Evolutionary conservation across 192 early-diverging fungal genomes (phyloP).

Genomic region (Martensiomyces pterosporus): DNA sequence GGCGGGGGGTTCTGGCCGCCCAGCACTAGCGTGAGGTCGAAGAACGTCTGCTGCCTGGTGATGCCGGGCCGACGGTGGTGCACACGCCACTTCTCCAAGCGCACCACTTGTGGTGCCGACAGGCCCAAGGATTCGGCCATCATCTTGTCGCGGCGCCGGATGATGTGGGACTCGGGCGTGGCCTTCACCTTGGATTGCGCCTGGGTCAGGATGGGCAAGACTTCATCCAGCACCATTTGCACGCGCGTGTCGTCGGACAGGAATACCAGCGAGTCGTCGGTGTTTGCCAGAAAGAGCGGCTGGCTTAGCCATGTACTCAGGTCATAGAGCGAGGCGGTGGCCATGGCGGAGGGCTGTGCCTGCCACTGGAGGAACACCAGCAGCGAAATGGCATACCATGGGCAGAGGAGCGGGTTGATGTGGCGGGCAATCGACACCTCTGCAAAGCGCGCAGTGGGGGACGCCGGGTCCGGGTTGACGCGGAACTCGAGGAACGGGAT

Average conservation of each 20-base stretch:
- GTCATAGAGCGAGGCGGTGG: constrained; percentile 34
- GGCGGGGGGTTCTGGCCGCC: constrained; percentile 45
- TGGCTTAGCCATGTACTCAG: constrained; percentile 33
- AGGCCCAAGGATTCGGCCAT: constrained; percentile 44
- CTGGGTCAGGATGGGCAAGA: constrained; percentile 33
- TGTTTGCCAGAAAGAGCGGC: constrained; percentile 43
- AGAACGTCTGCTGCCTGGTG: constrained; percentile 49
- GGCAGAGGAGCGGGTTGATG: constrained; percentile 30
- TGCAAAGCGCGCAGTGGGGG: constrained; percentile 39
- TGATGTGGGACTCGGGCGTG: constrained; percentile 32
- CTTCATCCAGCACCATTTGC: constrained; percentile 45
- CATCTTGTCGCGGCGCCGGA: constrained; percentile 44
- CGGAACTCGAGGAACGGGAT: constrained; percentile 51
- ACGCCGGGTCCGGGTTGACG: constrained; percentile 38
- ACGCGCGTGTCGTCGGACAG: constrained; percentile 48
- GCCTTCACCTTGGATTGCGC: constrained; percentile 17
- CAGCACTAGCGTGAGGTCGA: constrained; percentile 46
- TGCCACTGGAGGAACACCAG: constrained; percentile 49
- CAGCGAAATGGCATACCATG: constrained; percentile 42
- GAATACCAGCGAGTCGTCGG: constrained; percentile 41
- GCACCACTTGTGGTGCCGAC: constrained; percentile 45
- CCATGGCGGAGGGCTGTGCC: constrained; percentile 43
- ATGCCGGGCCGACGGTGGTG: constrained; percentile 47
- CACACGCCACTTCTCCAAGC: constrained; percentile 49
- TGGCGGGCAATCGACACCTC: constrained; percentile 45